Evolutionary conservation across 2,329 filamentous ascomycete genomes (phyloP), one percentile per base, ranked within the genome.

Genomic region (Beauveria australis): DNA sequence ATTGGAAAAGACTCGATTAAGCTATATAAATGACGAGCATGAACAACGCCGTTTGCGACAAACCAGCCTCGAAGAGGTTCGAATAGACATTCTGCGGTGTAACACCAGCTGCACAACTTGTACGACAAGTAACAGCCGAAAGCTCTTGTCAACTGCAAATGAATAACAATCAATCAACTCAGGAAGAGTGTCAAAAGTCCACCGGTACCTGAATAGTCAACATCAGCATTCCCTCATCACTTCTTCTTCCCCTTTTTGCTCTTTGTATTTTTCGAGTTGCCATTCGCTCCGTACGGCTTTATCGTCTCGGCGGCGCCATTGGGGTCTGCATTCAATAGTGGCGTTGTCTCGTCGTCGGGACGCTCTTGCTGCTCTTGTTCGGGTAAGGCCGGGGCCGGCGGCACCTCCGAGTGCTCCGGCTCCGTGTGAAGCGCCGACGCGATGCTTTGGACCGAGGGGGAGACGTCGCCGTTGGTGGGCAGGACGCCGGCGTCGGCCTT

Each of bases 191-290:
- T 37, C 12, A 37, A 37, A 37, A 37, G 33, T 37, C 33, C 33
- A 12, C 33, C 33, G 5, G 33, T 14, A 5, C 33, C 33, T 6
- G 9, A 16, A 12, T 37, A 16, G 33, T 5, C 33, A 16, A 16
- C 2, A 37, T 14, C 33, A 37, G 14, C 33, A 37, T 37, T 16
- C 2, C 12, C 0, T 30, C 9, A 9, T 37, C 51, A 75, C 61
- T 71, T 72, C 68, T 75, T 75, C 67, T 73, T 76, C 67, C 73
- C 73, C 66, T 73, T 74, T 33, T 67, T 67, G 53, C 67, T 66
- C 49, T 62, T 64, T 44, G 48, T 58, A 18, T 43, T 49, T 43
- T 62, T 62, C 19, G 60, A 43, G 24, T 59, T 53, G 22, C 54
- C 60, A 33, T 49, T 62, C 1, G 54, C 60, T 2, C 48, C 60